Base-by-base conservation (phyloP, 1,284 basidiomycete genomes). In the Cystobasidiaceae sp. region DNA sequence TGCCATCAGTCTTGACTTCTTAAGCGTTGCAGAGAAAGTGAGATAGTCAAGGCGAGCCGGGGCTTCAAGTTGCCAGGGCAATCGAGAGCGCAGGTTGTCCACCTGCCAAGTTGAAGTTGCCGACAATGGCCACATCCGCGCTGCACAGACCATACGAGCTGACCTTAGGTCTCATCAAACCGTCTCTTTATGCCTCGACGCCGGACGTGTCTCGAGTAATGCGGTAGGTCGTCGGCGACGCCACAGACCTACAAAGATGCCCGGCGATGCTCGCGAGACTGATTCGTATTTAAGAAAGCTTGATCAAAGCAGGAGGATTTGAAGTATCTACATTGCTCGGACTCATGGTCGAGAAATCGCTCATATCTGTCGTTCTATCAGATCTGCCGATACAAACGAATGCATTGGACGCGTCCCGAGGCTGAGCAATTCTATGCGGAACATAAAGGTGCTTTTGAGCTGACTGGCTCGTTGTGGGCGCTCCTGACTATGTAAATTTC, bases 101-200 rank as follows among this genome's bases (percentile, higher is more conserved):
- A 30, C n/a, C n/a, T n/a, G n/a, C n/a, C n/a, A n/a, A n/a, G n/a
- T n/a, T n/a, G n/a, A n/a, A n/a, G n/a, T n/a, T n/a, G n/a, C n/a
- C n/a, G n/a, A n/a, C n/a, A n/a, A 56, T 56, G 54, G 54, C 54
- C 11, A n/a, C 23, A 8, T 13, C 9, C 19, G 19, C 54, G 1
- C 25, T 39, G 25, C 39, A 41, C 28, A 30, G 41, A 37, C 23
- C 55, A 2, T 66, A 66, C 27, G 63, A 73, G 59, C 50, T 73
- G 30, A 73, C 72, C 0, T 61, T 73, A 3, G 72, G 68, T 13
- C 60, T 73, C 39, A 70, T 73, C 61, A 73, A 73, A 46, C 71
- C 72, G 0, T 69, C 68, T 0, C 65, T 73, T 3, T 67, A 67
- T 2, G 69, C 71, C 2, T 67, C 66, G n/a, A 67, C 70, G 21